A percentile compares a stretch with the other conserved stretches of the same genome.
Conservation (phyloP, 176 grass and related monocot species). For the Metroxylon sagu region DNA sequence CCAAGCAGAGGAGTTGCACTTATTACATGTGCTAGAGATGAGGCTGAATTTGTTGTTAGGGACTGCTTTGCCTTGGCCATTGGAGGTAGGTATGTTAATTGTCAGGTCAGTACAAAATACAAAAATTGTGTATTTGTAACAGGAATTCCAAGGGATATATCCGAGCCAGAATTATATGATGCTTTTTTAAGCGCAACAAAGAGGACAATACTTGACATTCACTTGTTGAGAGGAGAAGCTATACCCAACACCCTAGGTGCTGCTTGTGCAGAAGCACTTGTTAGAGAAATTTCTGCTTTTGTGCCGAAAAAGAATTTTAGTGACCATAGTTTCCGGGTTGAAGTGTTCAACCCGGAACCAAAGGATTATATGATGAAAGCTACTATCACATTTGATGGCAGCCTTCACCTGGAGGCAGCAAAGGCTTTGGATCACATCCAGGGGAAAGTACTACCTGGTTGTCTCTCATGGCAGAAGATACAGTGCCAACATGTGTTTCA, state of each 20-base stretch:
- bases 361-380: conserved; percentile 56
- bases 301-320: conserved; percentile 71
- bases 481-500: conserved; percentile 82
- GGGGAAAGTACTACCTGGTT: conserved; percentile 58
- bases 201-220: conserved; percentile 56
- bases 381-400: conserved; percentile 70
- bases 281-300: conserved; percentile 55
- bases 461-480: conserved; percentile 74
- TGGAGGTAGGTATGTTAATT: conserved; percentile 56
- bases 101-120: conserved; percentile 52
- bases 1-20: conserved; percentile 56
- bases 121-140: conserved; percentile 62
- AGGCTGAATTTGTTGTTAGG: conserved; percentile 52
- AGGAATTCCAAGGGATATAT: conserved; percentile 51
- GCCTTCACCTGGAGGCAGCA: conserved; percentile 78
- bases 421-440: conserved; percentile 75
- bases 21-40: conserved; percentile 45
- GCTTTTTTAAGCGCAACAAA: conserved; percentile 36
- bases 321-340: conserved; percentile 59
- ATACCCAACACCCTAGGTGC: conserved; percentile 16
- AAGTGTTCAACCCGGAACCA: conserved; percentile 49
- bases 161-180: conserved; percentile 61
- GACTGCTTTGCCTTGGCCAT: conserved; percentile 54
- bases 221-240: conserved; percentile 35
- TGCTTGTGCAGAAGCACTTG: conserved; percentile 52